Evolutionary conservation across 1,284 basidiomycete genomes (phyloP), one percentile per base, ranked within the genome.

Genomic region (Phellinidium pouzarii): DNA sequence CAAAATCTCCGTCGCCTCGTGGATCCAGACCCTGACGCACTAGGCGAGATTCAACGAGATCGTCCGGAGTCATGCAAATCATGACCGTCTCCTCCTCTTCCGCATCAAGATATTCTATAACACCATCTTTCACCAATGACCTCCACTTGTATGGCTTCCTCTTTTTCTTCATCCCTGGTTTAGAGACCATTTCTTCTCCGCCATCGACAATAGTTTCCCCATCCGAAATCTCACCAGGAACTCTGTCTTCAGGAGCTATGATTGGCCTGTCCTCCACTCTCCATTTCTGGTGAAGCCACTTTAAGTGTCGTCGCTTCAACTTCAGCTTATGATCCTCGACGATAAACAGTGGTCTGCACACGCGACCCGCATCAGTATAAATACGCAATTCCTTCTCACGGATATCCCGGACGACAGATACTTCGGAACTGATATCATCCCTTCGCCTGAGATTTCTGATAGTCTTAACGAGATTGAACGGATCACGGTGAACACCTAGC

Each of bases 31-130:
- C 83, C 47, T 73, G 73, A 54, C 80, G 77, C 63, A 86, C 82
- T 61, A 84, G 69, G 48, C 88, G 74, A 4, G 91, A 90, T 58
- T 82, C 85, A 67, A 96, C 92, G 54, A 99, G 71, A 66, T 99
- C 96, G 62, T 97, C 92, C 1, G 91, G 86, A 2, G 91, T 93
- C 96, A 99, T 99, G 59, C 91, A 94, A 60, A 99, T 99, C 87
- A 99, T 93, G 52, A 96, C 94, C 1, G 95, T 97, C 71, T 99
- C 96, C 71, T 99, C 95, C 69, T 99, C 96, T 66, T 99, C 95
- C 0, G 96, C 95, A 68, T 99, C 96, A 63, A 99, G 72, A 53
- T 96, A 77, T 70, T 99, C 96, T 59, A 99, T 82, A 48, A 97
- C 82, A 57, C 95, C 96, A 36, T 81, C 80, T 61, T 89, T 87